Evolutionary conservation across 2,329 filamentous ascomycete species (phyloP).

Genomic region (Fusarium sp.): DNA sequence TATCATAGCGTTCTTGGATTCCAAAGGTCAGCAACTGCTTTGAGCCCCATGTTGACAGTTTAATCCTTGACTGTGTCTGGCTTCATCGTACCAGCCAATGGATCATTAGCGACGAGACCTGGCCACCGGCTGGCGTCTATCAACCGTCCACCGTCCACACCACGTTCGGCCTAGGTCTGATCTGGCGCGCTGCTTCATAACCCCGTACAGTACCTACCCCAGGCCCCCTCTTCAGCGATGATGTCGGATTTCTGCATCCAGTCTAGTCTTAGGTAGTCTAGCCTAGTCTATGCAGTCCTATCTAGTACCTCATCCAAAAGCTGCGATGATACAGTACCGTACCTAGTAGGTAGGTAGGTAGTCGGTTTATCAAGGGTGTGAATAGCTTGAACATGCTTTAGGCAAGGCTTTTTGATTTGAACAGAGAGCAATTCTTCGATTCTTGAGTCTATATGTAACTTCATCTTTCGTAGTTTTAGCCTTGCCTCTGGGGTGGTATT

Average conservation of each 20-base stretch:
- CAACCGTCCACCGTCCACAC: conserved; percentile 41
- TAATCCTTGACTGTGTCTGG: conserved; percentile 33
- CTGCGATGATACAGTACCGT: neutral
- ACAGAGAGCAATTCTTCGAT: too few relatives aligned
- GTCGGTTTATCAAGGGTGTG: neutral
- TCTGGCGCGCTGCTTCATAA: neutral
- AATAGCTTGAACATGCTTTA: neutral
- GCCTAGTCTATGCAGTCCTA: neutral
- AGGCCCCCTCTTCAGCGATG: conserved; percentile 23
- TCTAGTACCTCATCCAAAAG: neutral
- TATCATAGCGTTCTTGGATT: neutral
- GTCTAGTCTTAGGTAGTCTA: neutral
- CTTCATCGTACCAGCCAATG: conserved; percentile 34
- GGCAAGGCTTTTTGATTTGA: neutral
- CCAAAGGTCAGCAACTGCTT: conserved; percentile 2
- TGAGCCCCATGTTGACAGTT: conserved; percentile 26
- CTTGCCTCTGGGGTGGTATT: conserved; percentile 17
- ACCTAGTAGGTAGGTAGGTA: neutral
- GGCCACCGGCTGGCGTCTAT: conserved; percentile 40
- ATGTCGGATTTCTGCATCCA: conserved; percentile 8
- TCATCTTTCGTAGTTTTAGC: conserved; percentile 5
- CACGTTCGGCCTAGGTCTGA: conserved; percentile 27
- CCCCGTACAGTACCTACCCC: conserved; percentile 12
- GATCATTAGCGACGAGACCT: conserved; percentile 1
- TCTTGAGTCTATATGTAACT: neutral